phyloP scores from a whole-genome alignment of 805 yeast genomes.

The Yarrowia sp. region DNA sequence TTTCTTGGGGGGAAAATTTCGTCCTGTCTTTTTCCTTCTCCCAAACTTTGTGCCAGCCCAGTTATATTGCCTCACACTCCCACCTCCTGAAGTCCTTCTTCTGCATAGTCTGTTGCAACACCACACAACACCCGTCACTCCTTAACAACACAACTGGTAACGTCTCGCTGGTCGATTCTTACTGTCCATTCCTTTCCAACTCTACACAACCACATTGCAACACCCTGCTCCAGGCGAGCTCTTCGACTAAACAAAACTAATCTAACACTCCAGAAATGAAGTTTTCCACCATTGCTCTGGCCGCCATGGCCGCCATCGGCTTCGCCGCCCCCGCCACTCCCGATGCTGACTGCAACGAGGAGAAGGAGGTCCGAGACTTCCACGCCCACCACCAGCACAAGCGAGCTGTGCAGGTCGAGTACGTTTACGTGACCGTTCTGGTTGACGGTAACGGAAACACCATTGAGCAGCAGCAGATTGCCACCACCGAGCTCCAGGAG shows the following conservation, averaged over 20 bases:
- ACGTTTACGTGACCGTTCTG: constrained; percentile 57
- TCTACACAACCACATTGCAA: constrained; percentile 5
- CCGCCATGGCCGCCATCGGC: constrained; percentile 53
- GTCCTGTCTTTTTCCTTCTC: constrained; percentile 24
- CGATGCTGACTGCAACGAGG: constrained; percentile 42
- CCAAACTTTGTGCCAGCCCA: constrained; percentile 31
- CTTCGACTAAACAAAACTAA: constrained; percentile 14
- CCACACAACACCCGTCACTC: constrained; percentile 30
- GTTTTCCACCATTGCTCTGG: constrained; percentile 41
- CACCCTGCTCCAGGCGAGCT: constrained; percentile 37
- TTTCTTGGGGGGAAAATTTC: constrained; percentile 2
- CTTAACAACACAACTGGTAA: constrained; percentile 36
- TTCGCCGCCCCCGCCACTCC: constrained; percentile 49
- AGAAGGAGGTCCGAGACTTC: constrained; percentile 40
- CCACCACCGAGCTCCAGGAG: constrained; percentile 41
- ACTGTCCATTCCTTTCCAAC: constrained; percentile 35
- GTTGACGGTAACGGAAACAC: constrained; percentile 53
- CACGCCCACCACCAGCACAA: constrained; percentile 62
- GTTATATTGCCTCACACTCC: constrained; percentile 39
- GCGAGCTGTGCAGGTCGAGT: constrained; percentile 55
- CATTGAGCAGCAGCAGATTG: constrained; percentile 50
- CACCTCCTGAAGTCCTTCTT: constrained; percentile 20
- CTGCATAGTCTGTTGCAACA: constrained; percentile 38
- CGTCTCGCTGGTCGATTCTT: constrained; percentile 39
- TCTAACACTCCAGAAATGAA: constrained; percentile 35